Evolutionary conservation across 768 basidiomycete species (phyloP).

Genomic region (Serendipita sp.): DNA sequence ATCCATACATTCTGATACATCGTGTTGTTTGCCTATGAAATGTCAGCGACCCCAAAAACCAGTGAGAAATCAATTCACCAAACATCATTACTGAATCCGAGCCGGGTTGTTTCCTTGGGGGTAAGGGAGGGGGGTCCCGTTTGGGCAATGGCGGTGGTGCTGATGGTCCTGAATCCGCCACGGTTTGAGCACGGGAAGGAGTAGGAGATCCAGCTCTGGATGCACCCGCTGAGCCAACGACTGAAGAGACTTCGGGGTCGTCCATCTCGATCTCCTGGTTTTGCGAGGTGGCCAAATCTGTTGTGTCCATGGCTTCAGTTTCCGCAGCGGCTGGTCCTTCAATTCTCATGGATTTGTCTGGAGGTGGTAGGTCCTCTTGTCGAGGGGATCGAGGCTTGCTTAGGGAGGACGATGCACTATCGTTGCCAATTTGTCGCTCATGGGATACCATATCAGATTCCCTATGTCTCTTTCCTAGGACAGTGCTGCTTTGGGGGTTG

Average conservation of each 20-base stretch:
- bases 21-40: constrained; percentile 74
- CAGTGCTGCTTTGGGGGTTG: constrained; percentile 17
- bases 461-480: constrained; percentile 55
- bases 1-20: constrained; percentile 98
- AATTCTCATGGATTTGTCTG: not conserved
- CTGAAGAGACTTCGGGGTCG: not conserved
- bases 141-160: constrained; percentile 1
- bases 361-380: not conserved
- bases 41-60: constrained; percentile 7
- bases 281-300: not conserved
- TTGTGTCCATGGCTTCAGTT: not conserved
- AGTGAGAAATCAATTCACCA: constrained; percentile 29
- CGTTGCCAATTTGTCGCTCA: not conserved
- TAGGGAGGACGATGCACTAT: not conserved
- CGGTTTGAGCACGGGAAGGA: not conserved
- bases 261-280: not conserved
- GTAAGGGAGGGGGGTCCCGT: constrained; percentile 38
- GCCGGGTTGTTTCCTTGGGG: constrained; percentile 28
- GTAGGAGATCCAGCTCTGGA: not conserved
- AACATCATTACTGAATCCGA: constrained; percentile 82
- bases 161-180: not conserved
- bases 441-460: constrained; percentile 19
- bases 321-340: not conserved
- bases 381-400: not conserved
- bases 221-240: not conserved